These are phyloP conservation scores for Sporothrix sp. DNA, from an alignment of 2,329 filamentous ascomycete species.

Conservation along the genomic window DNA sequence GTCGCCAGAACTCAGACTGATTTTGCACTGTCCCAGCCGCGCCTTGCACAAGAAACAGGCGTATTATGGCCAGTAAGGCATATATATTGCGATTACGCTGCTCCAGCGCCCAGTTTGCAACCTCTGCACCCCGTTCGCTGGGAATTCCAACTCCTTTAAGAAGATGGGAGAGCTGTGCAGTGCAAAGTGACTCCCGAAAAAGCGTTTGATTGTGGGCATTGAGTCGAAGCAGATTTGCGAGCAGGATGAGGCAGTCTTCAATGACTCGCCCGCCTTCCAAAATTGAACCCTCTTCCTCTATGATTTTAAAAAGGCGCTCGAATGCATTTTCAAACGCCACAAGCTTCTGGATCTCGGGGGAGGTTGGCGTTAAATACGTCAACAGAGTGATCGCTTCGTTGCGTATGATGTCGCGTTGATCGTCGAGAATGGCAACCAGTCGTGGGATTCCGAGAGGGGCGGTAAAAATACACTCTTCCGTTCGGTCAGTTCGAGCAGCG, in stretches of 20 bases:
- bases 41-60: slow-evolving; percentile 76
- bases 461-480: slow-evolving; percentile 87
- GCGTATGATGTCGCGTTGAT: slow-evolving; percentile 74
- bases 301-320: slow-evolving; percentile 72
- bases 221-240: slow-evolving; percentile 78
- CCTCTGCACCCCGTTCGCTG: slow-evolving; percentile 37
- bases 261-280: slow-evolving; percentile 75
- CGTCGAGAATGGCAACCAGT: slow-evolving; percentile 74
- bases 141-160: slow-evolving; percentile 41
- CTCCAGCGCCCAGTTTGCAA: slow-evolving; percentile 64
- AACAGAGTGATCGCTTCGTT: slow-evolving; percentile 83
- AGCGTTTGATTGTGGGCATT: slow-evolving; percentile 90
- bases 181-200: slow-evolving; percentile 82
- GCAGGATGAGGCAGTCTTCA: slow-evolving; percentile 83
- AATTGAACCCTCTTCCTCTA: slow-evolving; percentile 72
- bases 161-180: slow-evolving; percentile 60
- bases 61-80: slow-evolving; percentile 75
- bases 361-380: slow-evolving; percentile 77
- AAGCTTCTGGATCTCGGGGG: slow-evolving; percentile 83
- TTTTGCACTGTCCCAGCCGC: slow-evolving; percentile 73
- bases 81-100: slow-evolving; percentile 86
- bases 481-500: slow-evolving; percentile 75
- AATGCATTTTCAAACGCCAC: slow-evolving; percentile 95
- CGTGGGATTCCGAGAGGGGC: slow-evolving; percentile 82
- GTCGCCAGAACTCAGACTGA: slow-evolving; percentile 75